Percentiles rank a stretch among this genome's conserved stretches.
Conservation (phyloP, 1,139 yeast species). For the Yamadazyma dushanensis region DNA sequence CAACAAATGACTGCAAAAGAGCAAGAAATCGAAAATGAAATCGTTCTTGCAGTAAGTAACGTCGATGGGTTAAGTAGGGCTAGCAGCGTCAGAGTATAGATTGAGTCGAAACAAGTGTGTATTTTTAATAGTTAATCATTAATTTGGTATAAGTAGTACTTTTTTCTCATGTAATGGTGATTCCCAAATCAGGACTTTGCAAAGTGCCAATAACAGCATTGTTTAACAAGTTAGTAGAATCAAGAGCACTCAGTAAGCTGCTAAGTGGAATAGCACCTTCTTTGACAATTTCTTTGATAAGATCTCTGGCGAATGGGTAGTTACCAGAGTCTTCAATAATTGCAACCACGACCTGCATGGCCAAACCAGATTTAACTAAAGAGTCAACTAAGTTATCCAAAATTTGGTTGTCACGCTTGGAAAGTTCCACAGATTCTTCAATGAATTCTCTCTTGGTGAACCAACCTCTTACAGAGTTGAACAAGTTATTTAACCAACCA, state of each 20-base stretch:
- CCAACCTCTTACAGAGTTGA: constrained; percentile 13
- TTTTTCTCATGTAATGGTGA: constrained; percentile 8
- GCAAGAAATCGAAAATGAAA: constrained; percentile 5
- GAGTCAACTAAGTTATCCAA: constrained; percentile 26
- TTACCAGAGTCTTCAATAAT: constrained; percentile 15
- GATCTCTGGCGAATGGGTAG: constrained; percentile 22
- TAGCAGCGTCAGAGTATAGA: background rate
- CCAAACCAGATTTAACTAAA: constrained; percentile 33
- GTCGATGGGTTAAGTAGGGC: constrained; percentile 4
- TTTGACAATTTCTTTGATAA: constrained; percentile 19
- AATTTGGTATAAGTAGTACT: background rate
- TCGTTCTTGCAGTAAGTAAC: constrained; percentile 3
- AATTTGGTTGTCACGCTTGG: constrained; percentile 25
- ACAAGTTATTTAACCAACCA: constrained; percentile 9
- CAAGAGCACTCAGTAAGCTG: constrained; percentile 17
- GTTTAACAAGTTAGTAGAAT: constrained; percentile 18
- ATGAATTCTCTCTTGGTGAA: constrained; percentile 15
- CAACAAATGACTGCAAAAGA: constrained; percentile 4
- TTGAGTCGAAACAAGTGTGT: background rate
- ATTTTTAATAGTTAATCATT: constrained; percentile 1
- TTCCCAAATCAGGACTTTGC: constrained; percentile 14
- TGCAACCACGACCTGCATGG: constrained; percentile 22
- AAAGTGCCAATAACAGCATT: constrained; percentile 19
- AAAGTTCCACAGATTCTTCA: constrained; percentile 8
- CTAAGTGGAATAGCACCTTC: constrained; percentile 18